Percentiles rank a stretch among this genome's conserved stretches.
Conservation (phyloP, 1,284 basidiomycete genomes). For the Irpex lacteus region DNA sequence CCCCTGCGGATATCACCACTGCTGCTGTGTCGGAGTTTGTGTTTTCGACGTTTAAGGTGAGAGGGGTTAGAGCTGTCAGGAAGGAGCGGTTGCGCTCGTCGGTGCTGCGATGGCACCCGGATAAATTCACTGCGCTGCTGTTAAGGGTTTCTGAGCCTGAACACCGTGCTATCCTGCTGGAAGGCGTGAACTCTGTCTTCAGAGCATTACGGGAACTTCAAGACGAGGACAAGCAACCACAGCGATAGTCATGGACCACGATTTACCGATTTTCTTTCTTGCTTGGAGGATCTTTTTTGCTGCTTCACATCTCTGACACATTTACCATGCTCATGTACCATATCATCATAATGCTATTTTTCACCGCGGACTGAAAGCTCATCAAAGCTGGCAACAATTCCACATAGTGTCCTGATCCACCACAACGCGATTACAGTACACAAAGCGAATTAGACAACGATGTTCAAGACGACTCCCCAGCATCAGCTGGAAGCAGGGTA, state of each 20-base stretch:
- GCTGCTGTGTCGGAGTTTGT: conserved; percentile 52
- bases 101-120: conserved; percentile 71
- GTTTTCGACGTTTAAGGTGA: conserved; percentile 43
- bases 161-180: conserved; percentile 40
- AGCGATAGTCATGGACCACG: neutral
- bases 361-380: no score
- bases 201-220: conserved; percentile 31
- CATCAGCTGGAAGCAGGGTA: neutral
- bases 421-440: no score
- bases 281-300: neutral
- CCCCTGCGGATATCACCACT: conserved; percentile 38
- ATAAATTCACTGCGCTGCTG: conserved; percentile 58
- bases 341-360: neutral
- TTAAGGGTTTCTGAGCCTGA: conserved; percentile 50
- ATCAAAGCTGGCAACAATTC: no score
- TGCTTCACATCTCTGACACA: neutral
- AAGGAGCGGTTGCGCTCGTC: conserved; percentile 57
- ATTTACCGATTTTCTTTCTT: neutral
- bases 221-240: conserved; percentile 17
- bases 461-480: neutral
- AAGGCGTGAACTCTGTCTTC: conserved; percentile 38
- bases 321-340: conserved; percentile 1
- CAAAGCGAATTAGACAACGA: no score
- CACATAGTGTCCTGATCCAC: no score
- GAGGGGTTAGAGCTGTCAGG: conserved; percentile 35